A percentile compares a stretch with the other conserved stretches of the same genome.
phyloP scores from a whole-genome alignment of 768 basidiomycete species.

The Pleurotus ostreatus region DNA sequence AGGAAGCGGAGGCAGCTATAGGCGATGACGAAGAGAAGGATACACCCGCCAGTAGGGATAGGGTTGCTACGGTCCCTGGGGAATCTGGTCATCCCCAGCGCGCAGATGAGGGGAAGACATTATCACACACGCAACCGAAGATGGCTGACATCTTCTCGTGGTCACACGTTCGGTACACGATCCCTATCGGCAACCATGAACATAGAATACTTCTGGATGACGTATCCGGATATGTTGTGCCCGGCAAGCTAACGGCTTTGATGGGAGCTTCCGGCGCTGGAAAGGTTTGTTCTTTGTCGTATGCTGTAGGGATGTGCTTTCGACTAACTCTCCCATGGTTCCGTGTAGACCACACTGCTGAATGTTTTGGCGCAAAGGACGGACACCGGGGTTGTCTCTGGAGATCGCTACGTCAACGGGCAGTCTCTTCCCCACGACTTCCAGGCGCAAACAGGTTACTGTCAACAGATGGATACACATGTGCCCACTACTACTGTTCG shows the following conservation, averaged over 20 bases:
- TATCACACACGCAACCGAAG: conserved; percentile 36
- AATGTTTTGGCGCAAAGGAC: conserved; percentile 53
- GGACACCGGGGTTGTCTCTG: conserved; percentile 42
- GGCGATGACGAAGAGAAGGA: conserved; percentile 12
- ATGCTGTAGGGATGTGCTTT: conserved; percentile 18
- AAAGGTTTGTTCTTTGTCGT: conserved; percentile 26
- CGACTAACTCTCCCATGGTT: conserved; percentile 44
- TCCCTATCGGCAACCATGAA: conserved; percentile 45
- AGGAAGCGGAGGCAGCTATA: neutral
- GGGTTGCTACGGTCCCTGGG: conserved; percentile 3
- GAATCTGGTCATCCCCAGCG: conserved; percentile 12
- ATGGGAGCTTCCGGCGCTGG: conserved; percentile 60
- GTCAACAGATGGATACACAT: conserved; percentile 84
- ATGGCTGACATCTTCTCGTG: conserved; percentile 74
- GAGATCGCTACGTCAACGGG: conserved; percentile 54
- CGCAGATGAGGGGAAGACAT: conserved; percentile 22
- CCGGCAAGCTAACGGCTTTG: conserved; percentile 74
- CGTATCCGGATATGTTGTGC: conserved; percentile 78
- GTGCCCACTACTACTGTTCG: conserved; percentile 73
- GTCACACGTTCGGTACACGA: conserved; percentile 64
- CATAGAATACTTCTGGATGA: conserved; percentile 56
- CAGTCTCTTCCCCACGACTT: conserved; percentile 51
- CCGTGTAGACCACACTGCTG: conserved; percentile 47
- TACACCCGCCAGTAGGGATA: neutral
- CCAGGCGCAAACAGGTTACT: conserved; percentile 74